Evolutionary conservation across 805 yeast species (phyloP).

Genomic region (Myxozyma neglecta): DNA sequence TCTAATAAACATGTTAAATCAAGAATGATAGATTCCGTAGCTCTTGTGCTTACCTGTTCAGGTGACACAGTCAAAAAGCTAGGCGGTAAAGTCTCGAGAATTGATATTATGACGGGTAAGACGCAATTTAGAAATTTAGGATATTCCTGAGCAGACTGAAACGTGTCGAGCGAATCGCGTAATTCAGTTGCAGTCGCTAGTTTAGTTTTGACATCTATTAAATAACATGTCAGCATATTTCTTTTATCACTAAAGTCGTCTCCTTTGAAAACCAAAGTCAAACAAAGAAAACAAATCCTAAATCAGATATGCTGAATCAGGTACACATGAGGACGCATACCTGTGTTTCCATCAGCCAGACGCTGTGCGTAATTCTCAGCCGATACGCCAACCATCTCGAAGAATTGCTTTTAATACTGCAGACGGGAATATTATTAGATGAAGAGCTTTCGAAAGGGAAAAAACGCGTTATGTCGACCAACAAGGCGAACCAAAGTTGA

Average conservation of each 20-base stretch:
- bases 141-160: constrained; percentile 78
- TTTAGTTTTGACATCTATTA: constrained; percentile 55
- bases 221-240: background rate
- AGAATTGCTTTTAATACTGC: background rate
- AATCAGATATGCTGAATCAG: background rate
- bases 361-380: constrained; percentile 28
- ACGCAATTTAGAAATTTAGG: constrained; percentile 68
- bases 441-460: background rate
- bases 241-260: background rate
- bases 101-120: constrained; percentile 66
- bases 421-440: background rate
- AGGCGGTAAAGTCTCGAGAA: constrained; percentile 69
- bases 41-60: constrained; percentile 46
- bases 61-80: constrained; percentile 63
- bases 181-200: constrained; percentile 76
- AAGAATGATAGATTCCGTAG: background rate
- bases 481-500: no score
- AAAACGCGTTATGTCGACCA: no score
- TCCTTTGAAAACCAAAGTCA: background rate
- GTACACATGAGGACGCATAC: constrained; percentile 7
- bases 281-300: background rate
- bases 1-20: constrained; percentile 45
- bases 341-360: constrained; percentile 22
- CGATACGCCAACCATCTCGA: constrained; percentile 25
- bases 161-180: constrained; percentile 81